Evolutionary conservation across 129 eudicot genomes (phyloP).

Genomic region (Flaveria sonorensis): DNA sequence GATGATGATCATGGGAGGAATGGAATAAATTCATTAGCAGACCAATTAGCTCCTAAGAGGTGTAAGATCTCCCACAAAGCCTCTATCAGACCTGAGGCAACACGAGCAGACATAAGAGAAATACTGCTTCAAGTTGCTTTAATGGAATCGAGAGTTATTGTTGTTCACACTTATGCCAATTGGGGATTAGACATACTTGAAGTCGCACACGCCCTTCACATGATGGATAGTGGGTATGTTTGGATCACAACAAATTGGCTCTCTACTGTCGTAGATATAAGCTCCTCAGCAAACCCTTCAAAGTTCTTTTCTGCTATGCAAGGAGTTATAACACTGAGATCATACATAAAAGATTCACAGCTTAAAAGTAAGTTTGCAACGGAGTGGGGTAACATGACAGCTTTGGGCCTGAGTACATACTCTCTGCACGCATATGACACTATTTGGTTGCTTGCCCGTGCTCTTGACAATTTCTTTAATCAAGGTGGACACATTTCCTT

Average conservation of each 20-base stretch:
- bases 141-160: constrained; percentile 55
- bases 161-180: constrained; percentile 54
- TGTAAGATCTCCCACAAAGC: constrained; percentile 65
- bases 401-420: constrained; percentile 53
- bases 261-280: constrained; percentile 54
- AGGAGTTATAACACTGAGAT: constrained; percentile 59
- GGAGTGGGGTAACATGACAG: constrained; percentile 55
- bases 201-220: constrained; percentile 52
- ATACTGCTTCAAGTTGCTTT: constrained; percentile 57
- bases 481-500: constrained; percentile 60
- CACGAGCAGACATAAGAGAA: constrained; percentile 42
- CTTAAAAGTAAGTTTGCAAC: constrained; percentile 44
- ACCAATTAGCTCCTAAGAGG: constrained; percentile 53
- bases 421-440: constrained; percentile 73
- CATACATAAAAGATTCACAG: constrained; percentile 53
- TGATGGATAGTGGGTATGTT: constrained; percentile 68
- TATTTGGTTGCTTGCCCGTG: constrained; percentile 71
- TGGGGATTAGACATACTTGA: constrained; percentile 49
- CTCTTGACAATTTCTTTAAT: constrained; percentile 54
- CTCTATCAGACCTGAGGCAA: constrained; percentile 43
- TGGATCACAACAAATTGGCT: constrained; percentile 85
- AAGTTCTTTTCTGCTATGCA: constrained; percentile 40
- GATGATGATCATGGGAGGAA: constrained; percentile 88
- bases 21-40: constrained; percentile 64
- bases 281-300: constrained; percentile 32